These are phyloP conservation scores for Lactarius deliciosus DNA, from an alignment of 768 basidiomycete genomes.

Conservation along the genomic window DNA sequence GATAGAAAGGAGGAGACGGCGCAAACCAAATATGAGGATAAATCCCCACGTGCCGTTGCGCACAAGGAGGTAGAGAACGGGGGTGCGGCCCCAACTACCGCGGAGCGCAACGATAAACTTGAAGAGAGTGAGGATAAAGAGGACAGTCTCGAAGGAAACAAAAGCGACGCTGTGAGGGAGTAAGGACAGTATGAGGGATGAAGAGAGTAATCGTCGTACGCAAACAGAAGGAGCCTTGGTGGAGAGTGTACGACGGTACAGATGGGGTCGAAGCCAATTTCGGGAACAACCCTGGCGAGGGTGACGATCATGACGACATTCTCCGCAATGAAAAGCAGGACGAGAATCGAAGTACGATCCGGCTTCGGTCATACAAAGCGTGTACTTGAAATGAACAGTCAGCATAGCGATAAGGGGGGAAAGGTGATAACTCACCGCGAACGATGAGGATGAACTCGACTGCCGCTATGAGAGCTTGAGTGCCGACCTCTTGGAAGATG, in stretches of 20 bases:
- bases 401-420: not conserved
- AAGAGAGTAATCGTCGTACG: slow-evolving; percentile 5
- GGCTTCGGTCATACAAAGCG: slow-evolving; percentile 26
- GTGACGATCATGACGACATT: slow-evolving; percentile 23
- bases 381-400: slow-evolving; percentile 17
- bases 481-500: slow-evolving; percentile 22
- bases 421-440: slow-evolving; percentile 31
- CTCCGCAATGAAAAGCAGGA: slow-evolving; percentile 19
- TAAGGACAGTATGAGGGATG: slow-evolving; percentile 2
- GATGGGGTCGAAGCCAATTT: slow-evolving; percentile 13
- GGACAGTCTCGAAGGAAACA: no score
- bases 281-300: slow-evolving; percentile 16
- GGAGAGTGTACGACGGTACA: slow-evolving; percentile 25
- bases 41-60: slow-evolving; percentile 35
- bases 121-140: slow-evolving; percentile 32
- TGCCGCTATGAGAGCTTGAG: slow-evolving; percentile 26
- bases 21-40: slow-evolving; percentile 32
- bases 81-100: slow-evolving; percentile 31
- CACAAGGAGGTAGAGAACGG: slow-evolving; percentile 30
- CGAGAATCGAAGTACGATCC: slow-evolving; percentile 1
- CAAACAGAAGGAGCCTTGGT: slow-evolving; percentile 17
- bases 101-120: slow-evolving; percentile 30
- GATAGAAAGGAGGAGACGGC: not conserved
- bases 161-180: slow-evolving; percentile 31
- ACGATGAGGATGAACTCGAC: slow-evolving; percentile 33